phyloP scores from a whole-genome alignment of 257 asterid genomes.

The Fraxinus excelsior region DNA sequence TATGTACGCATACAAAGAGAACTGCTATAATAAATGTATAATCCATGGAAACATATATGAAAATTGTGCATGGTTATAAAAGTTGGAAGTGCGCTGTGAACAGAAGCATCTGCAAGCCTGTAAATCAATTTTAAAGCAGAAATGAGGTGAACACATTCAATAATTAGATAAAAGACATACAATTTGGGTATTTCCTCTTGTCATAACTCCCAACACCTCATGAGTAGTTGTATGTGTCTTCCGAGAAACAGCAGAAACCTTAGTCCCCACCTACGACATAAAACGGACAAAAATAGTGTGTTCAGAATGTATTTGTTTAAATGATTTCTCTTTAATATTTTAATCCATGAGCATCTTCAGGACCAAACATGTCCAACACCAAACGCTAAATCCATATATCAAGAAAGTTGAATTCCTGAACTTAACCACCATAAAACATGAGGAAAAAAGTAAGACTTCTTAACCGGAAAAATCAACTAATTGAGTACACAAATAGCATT shows the following conservation, averaged over 20 bases:
- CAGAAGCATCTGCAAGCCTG: constrained; percentile 9
- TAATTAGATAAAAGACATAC: constrained; percentile 50
- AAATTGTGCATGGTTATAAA: background rate
- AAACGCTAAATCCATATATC: background rate
- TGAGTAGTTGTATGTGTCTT: constrained; percentile 81
- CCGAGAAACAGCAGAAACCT: constrained; percentile 94
- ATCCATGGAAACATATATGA: background rate
- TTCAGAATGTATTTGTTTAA: constrained; percentile 10
- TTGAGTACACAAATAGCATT: background rate
- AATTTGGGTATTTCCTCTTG: constrained; percentile 73
- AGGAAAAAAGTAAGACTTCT: background rate
- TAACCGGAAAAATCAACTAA: background rate
- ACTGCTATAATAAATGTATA: background rate
- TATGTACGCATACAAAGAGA: background rate
- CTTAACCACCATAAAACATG: background rate
- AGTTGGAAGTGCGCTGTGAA: constrained; percentile 10
- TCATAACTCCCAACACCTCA: constrained; percentile 89
- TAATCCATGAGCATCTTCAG: constrained; percentile 2
- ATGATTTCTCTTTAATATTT: background rate
- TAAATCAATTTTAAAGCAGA: constrained; percentile 20
- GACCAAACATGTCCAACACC: background rate
- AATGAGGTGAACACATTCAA: constrained; percentile 6
- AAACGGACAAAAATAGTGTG: background rate
- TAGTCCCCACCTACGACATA: constrained; percentile 73
- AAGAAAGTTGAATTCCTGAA: background rate